phyloP scores from a whole-genome alignment of 1,284 basidiomycete species.

The Coniferiporia sulphurascens region DNA sequence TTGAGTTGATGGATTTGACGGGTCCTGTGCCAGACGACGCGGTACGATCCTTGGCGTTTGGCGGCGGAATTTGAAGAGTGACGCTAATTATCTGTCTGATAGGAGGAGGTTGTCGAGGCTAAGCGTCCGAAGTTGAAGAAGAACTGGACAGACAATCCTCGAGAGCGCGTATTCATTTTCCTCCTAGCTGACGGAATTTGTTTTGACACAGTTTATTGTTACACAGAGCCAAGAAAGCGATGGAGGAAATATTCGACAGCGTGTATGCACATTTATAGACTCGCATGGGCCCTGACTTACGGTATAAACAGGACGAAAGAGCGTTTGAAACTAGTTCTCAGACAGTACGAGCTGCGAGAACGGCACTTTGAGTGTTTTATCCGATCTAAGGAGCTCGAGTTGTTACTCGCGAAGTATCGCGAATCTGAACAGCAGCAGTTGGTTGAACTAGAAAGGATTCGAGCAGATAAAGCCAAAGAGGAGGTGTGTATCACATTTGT shows the following conservation, averaged over 20 bases:
- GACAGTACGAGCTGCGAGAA: constrained; percentile 80
- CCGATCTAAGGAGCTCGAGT: constrained; percentile 82
- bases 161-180: constrained; percentile 48
- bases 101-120: constrained; percentile 62
- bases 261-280: constrained; percentile 41
- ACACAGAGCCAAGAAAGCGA: constrained; percentile 58
- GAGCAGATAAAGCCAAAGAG: constrained; percentile 64
- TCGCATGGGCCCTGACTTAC: too few species aligned
- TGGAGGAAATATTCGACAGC: constrained; percentile 76
- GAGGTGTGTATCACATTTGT: constrained; percentile 42
- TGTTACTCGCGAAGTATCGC: constrained; percentile 74
- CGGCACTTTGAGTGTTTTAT: constrained; percentile 85
- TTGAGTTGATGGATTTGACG: constrained; percentile 83
- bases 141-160: constrained; percentile 67
- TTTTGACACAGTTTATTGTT: constrained; percentile 12
- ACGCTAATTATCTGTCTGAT: constrained; percentile 6
- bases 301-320: constrained; percentile 39
- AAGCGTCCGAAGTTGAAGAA: constrained; percentile 65
- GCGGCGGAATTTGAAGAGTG: constrained; percentile 1
- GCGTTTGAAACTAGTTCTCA: constrained; percentile 75
- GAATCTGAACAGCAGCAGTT: constrained; percentile 79
- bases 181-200: constrained; percentile 5
- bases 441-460: constrained; percentile 62
- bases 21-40: constrained; percentile 54
- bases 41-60: constrained; percentile 36